These are phyloP conservation scores for Saccharum officinarum DNA, from an alignment of 176 grass and related monocot genomes.

Conservation along the genomic window DNA sequence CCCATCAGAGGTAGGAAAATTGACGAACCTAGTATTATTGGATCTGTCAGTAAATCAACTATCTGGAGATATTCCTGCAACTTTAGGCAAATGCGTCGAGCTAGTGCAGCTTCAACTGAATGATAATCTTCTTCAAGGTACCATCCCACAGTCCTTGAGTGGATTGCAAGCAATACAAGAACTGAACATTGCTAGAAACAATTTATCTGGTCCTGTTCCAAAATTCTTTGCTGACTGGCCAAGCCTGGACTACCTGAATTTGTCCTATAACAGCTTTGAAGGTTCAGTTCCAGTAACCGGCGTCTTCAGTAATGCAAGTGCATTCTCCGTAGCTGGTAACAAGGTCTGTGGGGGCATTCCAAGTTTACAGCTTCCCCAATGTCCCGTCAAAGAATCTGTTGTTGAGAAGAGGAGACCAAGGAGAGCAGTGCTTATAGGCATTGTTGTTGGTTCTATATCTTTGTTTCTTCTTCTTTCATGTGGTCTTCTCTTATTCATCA, in stretches of 20 bases:
- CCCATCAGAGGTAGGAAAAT: slow-evolving; percentile 2
- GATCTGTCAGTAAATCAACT: slow-evolving; percentile 28
- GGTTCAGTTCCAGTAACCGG: slow-evolving; percentile 22
- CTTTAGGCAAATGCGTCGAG: slow-evolving; percentile 13
- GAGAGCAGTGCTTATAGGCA: slow-evolving; percentile 15
- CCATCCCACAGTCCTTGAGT: slow-evolving; percentile 11
- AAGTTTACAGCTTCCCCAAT: slow-evolving; percentile 1
- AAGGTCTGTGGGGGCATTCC: slow-evolving; percentile 29
- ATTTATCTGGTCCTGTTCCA: slow-evolving; percentile 26
- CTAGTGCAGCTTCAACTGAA: neutral
- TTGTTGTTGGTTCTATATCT: neutral
- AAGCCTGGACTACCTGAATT: slow-evolving; percentile 2
- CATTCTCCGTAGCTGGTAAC: slow-evolving; percentile 18
- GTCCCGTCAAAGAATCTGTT: neutral
- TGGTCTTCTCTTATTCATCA: neutral
- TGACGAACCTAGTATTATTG: slow-evolving; percentile 9
- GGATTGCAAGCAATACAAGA: slow-evolving; percentile 13
- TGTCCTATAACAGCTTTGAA: slow-evolving; percentile 28
- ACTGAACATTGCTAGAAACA: neutral
- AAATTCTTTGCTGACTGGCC: slow-evolving; percentile 19
- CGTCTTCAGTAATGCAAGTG: slow-evolving; percentile 30
- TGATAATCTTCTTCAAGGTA: slow-evolving; percentile 10
- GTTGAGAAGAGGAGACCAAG: neutral
- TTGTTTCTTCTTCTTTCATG: neutral
- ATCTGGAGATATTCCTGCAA: neutral